These are phyloP conservation scores for Zymoseptoria passerinii DNA, from an alignment of 2,329 filamentous ascomycete genomes.

Conservation along the genomic window DNA sequence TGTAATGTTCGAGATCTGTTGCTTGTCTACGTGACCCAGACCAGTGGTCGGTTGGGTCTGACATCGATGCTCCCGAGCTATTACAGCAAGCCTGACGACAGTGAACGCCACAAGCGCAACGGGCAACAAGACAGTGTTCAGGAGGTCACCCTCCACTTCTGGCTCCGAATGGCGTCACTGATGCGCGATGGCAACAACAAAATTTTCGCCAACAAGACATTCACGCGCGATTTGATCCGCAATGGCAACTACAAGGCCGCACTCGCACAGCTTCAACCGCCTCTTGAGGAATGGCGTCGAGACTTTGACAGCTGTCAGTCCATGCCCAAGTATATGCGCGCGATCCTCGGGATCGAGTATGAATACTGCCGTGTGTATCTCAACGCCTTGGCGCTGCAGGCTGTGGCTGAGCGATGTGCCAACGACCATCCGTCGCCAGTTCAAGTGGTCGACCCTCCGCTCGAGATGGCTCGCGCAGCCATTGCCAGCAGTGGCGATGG, in stretches of 20 bases:
- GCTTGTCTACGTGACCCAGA: constrained; percentile 83
- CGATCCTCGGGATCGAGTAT: constrained; percentile 88
- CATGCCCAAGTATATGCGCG: constrained; percentile 52
- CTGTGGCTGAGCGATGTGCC: constrained; percentile 86
- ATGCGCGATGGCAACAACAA: constrained; percentile 88
- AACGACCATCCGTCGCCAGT: constrained; percentile 51
- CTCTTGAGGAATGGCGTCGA: constrained; percentile 68
- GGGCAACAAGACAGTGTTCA: constrained; percentile 31
- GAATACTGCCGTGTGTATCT: constrained; percentile 92
- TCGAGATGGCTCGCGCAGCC: constrained; percentile 25
- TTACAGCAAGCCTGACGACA: constrained; percentile 32
- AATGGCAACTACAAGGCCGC: constrained; percentile 74
- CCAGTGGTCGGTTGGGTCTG: constrained; percentile 85
- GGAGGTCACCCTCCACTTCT: constrained; percentile 65
- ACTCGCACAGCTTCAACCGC: constrained; percentile 71
- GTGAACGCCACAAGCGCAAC: constrained; percentile 24
- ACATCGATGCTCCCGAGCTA: constrained; percentile 77
- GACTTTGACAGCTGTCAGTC: constrained; percentile 62
- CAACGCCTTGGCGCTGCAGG: constrained; percentile 88
- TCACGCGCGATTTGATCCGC: constrained; percentile 82
- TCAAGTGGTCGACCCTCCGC: constrained; percentile 22
- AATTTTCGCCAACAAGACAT: constrained; percentile 77
- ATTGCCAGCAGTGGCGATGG: constrained; percentile 26
- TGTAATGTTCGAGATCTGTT: constrained; percentile 77
- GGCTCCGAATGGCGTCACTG: constrained; percentile 85